Conservation (phyloP, 2,329 filamentous ascomycete genomes). For the Penicillium sp. region DNA sequence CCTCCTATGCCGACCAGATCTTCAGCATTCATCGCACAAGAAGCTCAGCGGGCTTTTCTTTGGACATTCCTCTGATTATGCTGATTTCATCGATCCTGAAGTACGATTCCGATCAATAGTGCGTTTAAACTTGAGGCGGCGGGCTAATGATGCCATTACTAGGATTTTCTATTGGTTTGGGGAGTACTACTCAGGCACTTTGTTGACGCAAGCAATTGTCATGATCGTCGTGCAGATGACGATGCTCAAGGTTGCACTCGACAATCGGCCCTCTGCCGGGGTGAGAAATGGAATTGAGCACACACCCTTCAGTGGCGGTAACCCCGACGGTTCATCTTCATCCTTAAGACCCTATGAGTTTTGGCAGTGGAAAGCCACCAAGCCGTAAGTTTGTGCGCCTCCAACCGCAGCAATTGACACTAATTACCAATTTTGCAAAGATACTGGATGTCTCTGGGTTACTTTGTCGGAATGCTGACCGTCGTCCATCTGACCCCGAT, state of each 20-base stretch:
- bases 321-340: conserved; percentile 27
- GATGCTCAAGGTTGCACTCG: conserved; percentile 60
- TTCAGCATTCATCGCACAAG: conserved; percentile 60
- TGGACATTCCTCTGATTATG: conserved; percentile 67
- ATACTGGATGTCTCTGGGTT: conserved; percentile 59
- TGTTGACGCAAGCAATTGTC: conserved; percentile 59
- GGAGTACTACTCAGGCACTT: conserved; percentile 56
- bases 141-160: conserved; percentile 9
- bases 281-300: conserved; percentile 41
- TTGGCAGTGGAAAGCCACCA: conserved; percentile 60
- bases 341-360: conserved; percentile 57
- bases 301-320: conserved; percentile 38
- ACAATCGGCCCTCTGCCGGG: conserved; percentile 50
- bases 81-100: conserved; percentile 63
- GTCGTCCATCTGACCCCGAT: conserved; percentile 53
- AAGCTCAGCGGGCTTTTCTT: conserved; percentile 61
- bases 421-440: conserved; percentile 19
- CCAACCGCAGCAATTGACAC: conserved; percentile 3
- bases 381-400: conserved; percentile 44
- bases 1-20: conserved; percentile 66
- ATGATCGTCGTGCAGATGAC: conserved; percentile 59
- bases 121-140: background rate
- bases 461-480: conserved; percentile 50
- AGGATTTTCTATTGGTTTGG: conserved; percentile 66
- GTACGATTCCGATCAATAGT: conserved; percentile 33